Percentiles rank a stretch among this genome's conserved stretches.
These are phyloP conservation scores for Lachnellula suecica DNA, from an alignment of 2,329 filamentous ascomycete genomes.

Conservation along the genomic window DNA sequence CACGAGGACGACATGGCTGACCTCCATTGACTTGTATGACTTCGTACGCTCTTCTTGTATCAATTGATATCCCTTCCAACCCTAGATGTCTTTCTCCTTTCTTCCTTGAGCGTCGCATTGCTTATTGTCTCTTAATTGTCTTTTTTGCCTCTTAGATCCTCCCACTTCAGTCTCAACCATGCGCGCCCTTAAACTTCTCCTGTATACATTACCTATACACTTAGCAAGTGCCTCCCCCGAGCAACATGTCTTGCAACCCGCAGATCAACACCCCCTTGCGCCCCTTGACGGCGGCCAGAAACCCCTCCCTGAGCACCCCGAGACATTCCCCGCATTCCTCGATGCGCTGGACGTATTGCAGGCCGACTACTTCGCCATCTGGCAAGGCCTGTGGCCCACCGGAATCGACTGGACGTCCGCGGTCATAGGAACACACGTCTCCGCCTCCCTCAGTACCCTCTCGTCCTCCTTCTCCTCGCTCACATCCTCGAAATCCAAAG, in stretches of 20 bases:
- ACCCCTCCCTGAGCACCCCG: constrained; percentile 2
- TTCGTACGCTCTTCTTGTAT: neutral
- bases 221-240: constrained; percentile 5
- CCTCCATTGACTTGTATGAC: neutral
- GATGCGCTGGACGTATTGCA: constrained; percentile 75
- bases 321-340: constrained; percentile 35
- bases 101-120: constrained; percentile 10
- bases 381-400: constrained; percentile 78
- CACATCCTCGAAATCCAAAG: constrained; percentile 39
- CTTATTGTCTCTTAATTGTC: constrained; percentile 11
- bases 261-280: constrained; percentile 7
- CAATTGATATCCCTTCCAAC: neutral
- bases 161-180: constrained; percentile 12
- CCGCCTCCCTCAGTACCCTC: constrained; percentile 70
- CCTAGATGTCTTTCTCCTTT: constrained; percentile 23
- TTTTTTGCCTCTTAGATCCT: constrained; percentile 1
- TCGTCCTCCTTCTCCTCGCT: constrained; percentile 56
- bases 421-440: constrained; percentile 77
- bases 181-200: constrained; percentile 14
- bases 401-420: constrained; percentile 94
- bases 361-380: constrained; percentile 71
- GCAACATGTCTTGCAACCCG: neutral
- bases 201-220: constrained; percentile 6
- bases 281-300: constrained; percentile 6
- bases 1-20: neutral